Base-by-base conservation (phyloP, 2,329 filamentous ascomycete species). In the Nemania diffusa region DNA sequence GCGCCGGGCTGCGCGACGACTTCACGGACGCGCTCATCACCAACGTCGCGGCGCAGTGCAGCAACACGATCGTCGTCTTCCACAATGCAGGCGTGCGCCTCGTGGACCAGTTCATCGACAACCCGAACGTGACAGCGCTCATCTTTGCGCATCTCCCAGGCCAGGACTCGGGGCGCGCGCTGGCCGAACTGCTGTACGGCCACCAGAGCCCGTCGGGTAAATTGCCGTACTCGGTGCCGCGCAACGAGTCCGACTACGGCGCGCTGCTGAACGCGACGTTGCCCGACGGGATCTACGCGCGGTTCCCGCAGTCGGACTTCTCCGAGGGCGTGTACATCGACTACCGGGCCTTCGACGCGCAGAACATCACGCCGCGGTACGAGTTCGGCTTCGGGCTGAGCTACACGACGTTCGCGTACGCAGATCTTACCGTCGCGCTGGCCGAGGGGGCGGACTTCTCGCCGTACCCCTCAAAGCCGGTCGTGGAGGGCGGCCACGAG, bases 61-160 rank as follows among this genome's bases (percentile, higher is more conserved):
- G 81, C 69, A 90, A 88, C 67, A 91, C 89, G 0, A 82, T 91
- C 20, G 89, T 91, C 0, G 80, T 90, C 0, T 81, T 91, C 5
- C 89, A 91, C 76, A 91, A 90, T 46, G 87, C 88, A 0, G 89
- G 89, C 0, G 81, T 85, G 8, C 82, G 89, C 1, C 76, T 89
- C 0, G 84, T 91, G 0, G 88, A 91, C 67, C 79, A 80, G 0
- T 92, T 87, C 80, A 81, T 88, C 66, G 85, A 91, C 56, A 84
- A 92, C 65, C 79, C 83, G 7, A 91, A 91, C 68, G 84, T 92
- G 34, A 91, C 88, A 0, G 88, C 84, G 0, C 79, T 92, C 17
- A 81, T 92, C 0, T 88, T 88, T 70, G 89, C 87, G 3, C 89
- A 91, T 72, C 79, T 91, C 0, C 89, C 89, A 0, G 90, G 90